phyloP scores from a whole-genome alignment of 2,329 filamentous ascomycete genomes.

The Alternaria arbusti region DNA sequence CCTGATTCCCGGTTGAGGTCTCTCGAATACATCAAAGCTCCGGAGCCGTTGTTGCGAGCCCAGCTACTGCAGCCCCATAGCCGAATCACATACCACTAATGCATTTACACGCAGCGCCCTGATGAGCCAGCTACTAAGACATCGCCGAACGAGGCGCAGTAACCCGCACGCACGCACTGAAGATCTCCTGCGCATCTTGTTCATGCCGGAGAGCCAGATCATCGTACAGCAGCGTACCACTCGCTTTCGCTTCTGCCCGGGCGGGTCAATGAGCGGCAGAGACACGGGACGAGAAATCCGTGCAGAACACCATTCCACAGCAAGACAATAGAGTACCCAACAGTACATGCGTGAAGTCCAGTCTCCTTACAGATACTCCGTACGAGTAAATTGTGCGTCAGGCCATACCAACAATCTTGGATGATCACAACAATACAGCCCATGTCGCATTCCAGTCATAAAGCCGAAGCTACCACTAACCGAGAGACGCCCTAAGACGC shows the following conservation, averaged over 20 bases:
- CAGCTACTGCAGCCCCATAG: slow-evolving; percentile 14
- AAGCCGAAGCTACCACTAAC: slow-evolving; percentile 11
- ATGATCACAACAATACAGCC: slow-evolving; percentile 4
- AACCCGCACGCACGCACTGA: slow-evolving; percentile 1
- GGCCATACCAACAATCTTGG: not conserved
- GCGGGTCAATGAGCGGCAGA: not conserved
- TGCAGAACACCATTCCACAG: not conserved
- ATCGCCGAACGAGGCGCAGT: slow-evolving; percentile 8
- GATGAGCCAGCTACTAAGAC: slow-evolving; percentile 4
- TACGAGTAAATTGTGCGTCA: not conserved
- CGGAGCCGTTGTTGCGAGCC: slow-evolving; percentile 18
- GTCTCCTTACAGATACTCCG: not conserved
- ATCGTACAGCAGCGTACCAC: not conserved
- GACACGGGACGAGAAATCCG: not conserved
- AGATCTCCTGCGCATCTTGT: slow-evolving; percentile 18
- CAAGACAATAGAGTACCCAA: not conserved
- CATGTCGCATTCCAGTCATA: slow-evolving; percentile 9
- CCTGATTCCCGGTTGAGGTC: not conserved
- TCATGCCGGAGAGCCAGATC: slow-evolving; percentile 3
- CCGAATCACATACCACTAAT: slow-evolving; percentile 20
- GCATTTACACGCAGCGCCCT: slow-evolving; percentile 9
- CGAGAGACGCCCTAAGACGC: slow-evolving; percentile 2
- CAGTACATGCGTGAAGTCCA: not conserved
- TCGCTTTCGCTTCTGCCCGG: slow-evolving; percentile 10
- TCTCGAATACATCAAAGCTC: slow-evolving; percentile 14